Evolutionary conservation across 306 rosid genomes (phyloP), one percentile per base, ranked within the genome.

Genomic region (Oxytropis ochrocephala): DNA sequence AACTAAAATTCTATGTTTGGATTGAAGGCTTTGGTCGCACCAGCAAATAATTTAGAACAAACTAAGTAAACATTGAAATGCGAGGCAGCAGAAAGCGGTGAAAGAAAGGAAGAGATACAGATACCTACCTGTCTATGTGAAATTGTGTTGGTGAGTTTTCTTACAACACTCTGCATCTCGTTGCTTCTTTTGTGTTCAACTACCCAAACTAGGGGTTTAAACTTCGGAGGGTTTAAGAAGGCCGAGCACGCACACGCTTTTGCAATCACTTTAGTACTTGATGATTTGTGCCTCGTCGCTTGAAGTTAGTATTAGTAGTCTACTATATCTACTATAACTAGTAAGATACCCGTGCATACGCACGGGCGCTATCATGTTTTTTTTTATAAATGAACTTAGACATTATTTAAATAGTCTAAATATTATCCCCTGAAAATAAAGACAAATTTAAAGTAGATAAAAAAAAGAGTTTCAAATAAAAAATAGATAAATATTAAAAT

Each of bases 161-260:
- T 84, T 5, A 78, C 24, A 44, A 76, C 57, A 61, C 80, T 19
- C 81, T 74, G 84, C 95, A 92, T 92, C 81, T 81, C 56, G 67
- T 5, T 47, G 60, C 60, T 24, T 14, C 46, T 59, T 0, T 21
- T 9, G 53, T 7, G 65, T 46, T 11, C 4, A 12, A 52, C 21
- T 54, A 9, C 36, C 44, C 11, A 8, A 3, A 16, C 49, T 29
- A 49, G 53, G 52, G 78, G 80, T 69, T 78, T 80, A 24, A 11
- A 60, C 10, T 36, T 16, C 8, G 6, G 6, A 52, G 81, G 82
- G 80, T 78, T 73, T 77, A 62, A 71, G 76, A 21, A 1, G n/a
- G 36, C 19, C 32, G 11, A 41, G 1, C 6, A 7, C 1, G 12
- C 17, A 16, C 47, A 3, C 16, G 50, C n/a, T 65, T 33, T 33